These are phyloP conservation scores for Penicillium lagena DNA, from an alignment of 495 filamentous ascomycete species.

Conservation along the genomic window DNA sequence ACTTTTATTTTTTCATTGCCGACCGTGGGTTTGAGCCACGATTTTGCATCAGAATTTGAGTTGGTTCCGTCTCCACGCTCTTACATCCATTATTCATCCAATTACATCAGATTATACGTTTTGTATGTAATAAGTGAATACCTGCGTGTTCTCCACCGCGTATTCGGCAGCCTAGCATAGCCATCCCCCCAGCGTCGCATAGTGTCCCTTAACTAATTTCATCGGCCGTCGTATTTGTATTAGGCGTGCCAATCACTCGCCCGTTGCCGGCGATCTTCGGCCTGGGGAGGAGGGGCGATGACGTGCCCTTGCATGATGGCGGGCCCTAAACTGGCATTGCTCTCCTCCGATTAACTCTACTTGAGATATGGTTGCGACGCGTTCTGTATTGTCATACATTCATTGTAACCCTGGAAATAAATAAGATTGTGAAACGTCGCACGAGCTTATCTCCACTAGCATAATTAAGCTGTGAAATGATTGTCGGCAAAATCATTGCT, in stretches of 20 bases:
- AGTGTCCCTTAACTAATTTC: no score
- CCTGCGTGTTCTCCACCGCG: no score
- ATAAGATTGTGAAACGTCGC: slow-evolving; percentile 31
- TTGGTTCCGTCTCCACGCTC: no score
- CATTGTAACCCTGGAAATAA: slow-evolving; percentile 13
- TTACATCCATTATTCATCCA: no score
- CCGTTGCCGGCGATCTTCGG: no score
- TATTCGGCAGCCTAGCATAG: no score
- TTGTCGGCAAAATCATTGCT: background rate
- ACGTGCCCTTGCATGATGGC: slow-evolving; percentile 9
- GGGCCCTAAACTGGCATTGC: background rate
- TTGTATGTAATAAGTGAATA: no score
- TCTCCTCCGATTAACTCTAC: slow-evolving; percentile 9
- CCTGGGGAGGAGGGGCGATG: background rate
- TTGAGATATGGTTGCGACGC: slow-evolving; percentile 11
- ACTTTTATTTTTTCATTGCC: slow-evolving; percentile 4
- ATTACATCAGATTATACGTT: no score
- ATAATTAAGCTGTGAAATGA: slow-evolving; percentile 27
- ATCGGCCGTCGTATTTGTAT: no score
- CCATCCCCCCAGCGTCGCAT: no score
- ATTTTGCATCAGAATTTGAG: slow-evolving; percentile 1
- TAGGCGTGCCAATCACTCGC: no score
- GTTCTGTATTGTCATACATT: slow-evolving; percentile 17
- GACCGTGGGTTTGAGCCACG: slow-evolving; percentile 12
- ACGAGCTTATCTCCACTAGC: slow-evolving; percentile 42